phyloP scores from a whole-genome alignment of 2,329 filamentous ascomycete genomes.

The Clonostachys sp. region DNA sequence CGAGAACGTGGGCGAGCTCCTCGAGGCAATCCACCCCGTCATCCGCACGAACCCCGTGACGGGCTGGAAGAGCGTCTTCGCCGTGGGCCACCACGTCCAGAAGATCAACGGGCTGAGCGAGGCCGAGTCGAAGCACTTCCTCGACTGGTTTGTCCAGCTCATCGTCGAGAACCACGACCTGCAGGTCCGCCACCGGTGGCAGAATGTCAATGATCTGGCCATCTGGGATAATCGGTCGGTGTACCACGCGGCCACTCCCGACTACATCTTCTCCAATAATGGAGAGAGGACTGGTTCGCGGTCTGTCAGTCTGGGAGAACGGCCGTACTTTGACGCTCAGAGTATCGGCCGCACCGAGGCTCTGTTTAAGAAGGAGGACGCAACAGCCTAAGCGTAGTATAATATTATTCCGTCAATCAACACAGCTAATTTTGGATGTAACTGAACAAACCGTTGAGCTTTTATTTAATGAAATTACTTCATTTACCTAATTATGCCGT shows the following conservation, averaged over 20 bases:
- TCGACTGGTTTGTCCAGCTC: slow-evolving; percentile 45
- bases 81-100: slow-evolving; percentile 43
- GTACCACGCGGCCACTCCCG: slow-evolving; percentile 49
- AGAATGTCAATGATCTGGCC: slow-evolving; percentile 39
- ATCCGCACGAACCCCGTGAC: slow-evolving; percentile 54
- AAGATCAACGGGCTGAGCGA: slow-evolving; percentile 44
- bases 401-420: too few species aligned
- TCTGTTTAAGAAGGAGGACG: not conserved
- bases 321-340: slow-evolving; percentile 45
- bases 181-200: slow-evolving; percentile 42
- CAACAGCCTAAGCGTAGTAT: too few species aligned
- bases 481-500: too few species aligned
- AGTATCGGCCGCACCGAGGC: slow-evolving; percentile 15
- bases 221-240: slow-evolving; percentile 57
- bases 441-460: too few species aligned
- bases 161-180: slow-evolving; percentile 52
- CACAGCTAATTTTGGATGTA: too few species aligned
- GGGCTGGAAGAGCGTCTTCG: slow-evolving; percentile 52
- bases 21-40: slow-evolving; percentile 48
- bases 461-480: too few species aligned
- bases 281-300: slow-evolving; percentile 44
- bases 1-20: slow-evolving; percentile 39
- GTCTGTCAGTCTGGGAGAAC: slow-evolving; percentile 48
- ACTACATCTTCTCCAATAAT: slow-evolving; percentile 33
- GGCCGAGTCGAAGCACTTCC: slow-evolving; percentile 40